phyloP scores from a whole-genome alignment of 179 eudicot species.

The Sideroxylon spinosum region DNA sequence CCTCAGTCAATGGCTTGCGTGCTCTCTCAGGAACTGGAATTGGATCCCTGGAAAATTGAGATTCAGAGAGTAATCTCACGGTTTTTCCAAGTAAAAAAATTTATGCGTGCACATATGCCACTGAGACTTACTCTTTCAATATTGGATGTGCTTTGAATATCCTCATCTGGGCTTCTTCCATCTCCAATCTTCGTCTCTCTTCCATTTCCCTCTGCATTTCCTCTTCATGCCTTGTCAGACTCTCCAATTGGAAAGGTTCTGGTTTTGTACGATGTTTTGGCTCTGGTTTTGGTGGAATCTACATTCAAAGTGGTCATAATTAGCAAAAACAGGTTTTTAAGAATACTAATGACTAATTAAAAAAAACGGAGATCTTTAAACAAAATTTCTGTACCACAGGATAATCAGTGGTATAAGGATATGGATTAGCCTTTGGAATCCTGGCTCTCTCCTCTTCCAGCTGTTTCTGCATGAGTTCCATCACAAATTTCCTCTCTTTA shows the following conservation, averaged over 20 bases:
- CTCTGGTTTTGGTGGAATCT: constrained; percentile 93
- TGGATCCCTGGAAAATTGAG: constrained; percentile 57
- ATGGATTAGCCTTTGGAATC: constrained; percentile 82
- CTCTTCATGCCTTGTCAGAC: constrained; percentile 78
- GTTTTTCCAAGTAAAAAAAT: not conserved
- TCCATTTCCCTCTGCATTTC: constrained; percentile 84
- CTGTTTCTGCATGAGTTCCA: constrained; percentile 64
- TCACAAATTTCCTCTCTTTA: constrained; percentile 61
- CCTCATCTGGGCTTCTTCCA: constrained; percentile 79
- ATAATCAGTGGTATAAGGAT: constrained; percentile 90
- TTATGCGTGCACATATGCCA: not conserved
- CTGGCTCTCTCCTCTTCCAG: constrained; percentile 79
- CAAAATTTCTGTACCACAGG: constrained; percentile 61
- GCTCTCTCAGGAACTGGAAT: constrained; percentile 85
- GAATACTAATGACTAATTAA: no score
- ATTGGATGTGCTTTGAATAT: constrained; percentile 84
- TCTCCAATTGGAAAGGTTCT: constrained; percentile 83
- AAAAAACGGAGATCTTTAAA: not conserved
- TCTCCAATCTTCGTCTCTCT: constrained; percentile 61
- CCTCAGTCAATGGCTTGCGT: constrained; percentile 81
- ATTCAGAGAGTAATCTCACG: not conserved
- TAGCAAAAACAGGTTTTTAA: not conserved
- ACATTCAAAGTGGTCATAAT: constrained; percentile 14
- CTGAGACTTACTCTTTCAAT: constrained; percentile 58
- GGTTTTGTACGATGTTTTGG: constrained; percentile 80